phyloP scores from a whole-genome alignment of 1,284 basidiomycete genomes.

The Ustilago tritici region DNA sequence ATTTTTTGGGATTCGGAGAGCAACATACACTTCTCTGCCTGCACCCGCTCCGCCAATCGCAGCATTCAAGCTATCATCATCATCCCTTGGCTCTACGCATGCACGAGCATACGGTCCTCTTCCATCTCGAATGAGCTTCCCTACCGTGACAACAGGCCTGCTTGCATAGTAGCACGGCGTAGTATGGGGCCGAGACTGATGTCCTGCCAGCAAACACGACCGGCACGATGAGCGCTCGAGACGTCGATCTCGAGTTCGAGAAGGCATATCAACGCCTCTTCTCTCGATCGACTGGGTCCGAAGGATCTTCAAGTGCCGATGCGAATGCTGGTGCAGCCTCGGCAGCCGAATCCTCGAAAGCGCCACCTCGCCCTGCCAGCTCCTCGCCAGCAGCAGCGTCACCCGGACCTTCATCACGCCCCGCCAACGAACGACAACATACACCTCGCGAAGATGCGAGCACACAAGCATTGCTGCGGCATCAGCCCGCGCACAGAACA shows the following conservation, averaged over 20 bases:
- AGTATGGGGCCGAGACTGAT: neutral
- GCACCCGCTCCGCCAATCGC: neutral
- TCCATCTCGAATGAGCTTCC: no score
- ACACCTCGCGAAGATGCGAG: slow-evolving; percentile 4
- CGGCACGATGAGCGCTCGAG: slow-evolving; percentile 32
- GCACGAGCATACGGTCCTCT: neutral
- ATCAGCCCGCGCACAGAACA: neutral
- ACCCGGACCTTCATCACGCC: slow-evolving; percentile 5
- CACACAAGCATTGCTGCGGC: neutral
- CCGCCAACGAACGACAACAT: slow-evolving; percentile 1
- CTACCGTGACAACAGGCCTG: no score
- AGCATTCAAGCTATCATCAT: neutral
- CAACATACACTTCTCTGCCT: slow-evolving; percentile 4
- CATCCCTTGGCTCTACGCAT: neutral
- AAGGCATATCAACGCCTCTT: slow-evolving; percentile 42
- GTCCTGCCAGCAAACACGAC: neutral
- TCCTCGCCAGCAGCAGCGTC: neutral
- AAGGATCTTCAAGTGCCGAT: neutral
- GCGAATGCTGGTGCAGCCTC: neutral
- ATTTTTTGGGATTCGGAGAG: slow-evolving; percentile 3
- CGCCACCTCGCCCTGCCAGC: neutral
- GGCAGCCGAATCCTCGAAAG: slow-evolving; percentile 9
- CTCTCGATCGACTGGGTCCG: slow-evolving; percentile 4
- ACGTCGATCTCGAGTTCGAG: slow-evolving; percentile 48
- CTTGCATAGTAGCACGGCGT: neutral